Evolutionary conservation across 1,284 basidiomycete species (phyloP).

Genomic region (Leccinum fallax): DNA sequence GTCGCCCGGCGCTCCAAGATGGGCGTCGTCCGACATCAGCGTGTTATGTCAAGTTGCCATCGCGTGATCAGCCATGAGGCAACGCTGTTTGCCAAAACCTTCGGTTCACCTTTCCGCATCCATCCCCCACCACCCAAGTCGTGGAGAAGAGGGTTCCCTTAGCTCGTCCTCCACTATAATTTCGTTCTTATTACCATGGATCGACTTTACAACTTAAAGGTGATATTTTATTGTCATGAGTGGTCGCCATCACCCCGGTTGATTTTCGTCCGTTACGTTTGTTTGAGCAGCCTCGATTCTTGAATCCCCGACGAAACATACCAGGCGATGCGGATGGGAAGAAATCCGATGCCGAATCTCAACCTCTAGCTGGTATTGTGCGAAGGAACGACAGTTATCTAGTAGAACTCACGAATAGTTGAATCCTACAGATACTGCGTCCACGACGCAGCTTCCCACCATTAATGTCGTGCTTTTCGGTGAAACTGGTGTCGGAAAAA

Average conservation of each 20-base stretch:
- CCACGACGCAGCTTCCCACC: neutral
- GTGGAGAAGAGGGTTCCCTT: constrained; percentile 7
- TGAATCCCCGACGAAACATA: neutral
- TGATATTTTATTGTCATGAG: constrained; percentile 4
- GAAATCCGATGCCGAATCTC: neutral
- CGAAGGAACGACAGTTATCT: neutral
- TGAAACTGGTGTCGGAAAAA: constrained; percentile 38
- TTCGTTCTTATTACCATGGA: constrained; percentile 9
- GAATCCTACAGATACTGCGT: constrained; percentile 7
- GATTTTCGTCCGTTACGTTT: constrained; percentile 7
- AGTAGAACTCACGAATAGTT: constrained; percentile 12
- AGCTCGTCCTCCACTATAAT: constrained; percentile 10
- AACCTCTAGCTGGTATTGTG: constrained; percentile 17
- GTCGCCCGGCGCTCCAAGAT: constrained; percentile 1
- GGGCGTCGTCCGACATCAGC: constrained; percentile 15
- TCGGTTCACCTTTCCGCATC: constrained; percentile 4
- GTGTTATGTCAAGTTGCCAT: constrained; percentile 12
- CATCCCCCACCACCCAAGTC: constrained; percentile 11
- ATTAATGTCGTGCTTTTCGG: constrained; percentile 36
- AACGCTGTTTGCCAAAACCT: neutral
- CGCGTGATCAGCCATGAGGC: constrained; percentile 11
- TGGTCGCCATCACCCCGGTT: neutral
- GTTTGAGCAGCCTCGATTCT: constrained; percentile 2
- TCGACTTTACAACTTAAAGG: constrained; percentile 8
- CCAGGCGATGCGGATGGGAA: neutral